Evolutionary conservation across 208 protist species (phyloP).

Genomic region (Trypanosoma congolense): DNA sequence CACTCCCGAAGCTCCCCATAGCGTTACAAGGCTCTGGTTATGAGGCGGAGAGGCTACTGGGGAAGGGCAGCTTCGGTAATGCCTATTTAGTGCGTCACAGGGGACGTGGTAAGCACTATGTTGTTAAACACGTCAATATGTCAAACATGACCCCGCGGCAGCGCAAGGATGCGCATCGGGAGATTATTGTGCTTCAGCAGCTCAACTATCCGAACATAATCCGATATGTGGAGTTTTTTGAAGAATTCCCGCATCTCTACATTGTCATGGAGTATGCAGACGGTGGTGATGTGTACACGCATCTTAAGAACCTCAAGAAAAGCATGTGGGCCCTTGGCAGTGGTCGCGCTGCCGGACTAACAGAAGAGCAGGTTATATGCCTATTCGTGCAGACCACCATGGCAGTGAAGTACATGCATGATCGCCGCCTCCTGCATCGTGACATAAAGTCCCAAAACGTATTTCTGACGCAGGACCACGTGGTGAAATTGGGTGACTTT

Average conservation of each 20-base stretch:
- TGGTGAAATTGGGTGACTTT: constrained; percentile 91
- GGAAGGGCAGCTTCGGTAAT: constrained; percentile 85
- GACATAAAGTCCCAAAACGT: constrained; percentile 93
- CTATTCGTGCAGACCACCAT: constrained; percentile 83
- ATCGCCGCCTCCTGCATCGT: constrained; percentile 85
- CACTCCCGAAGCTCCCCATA: constrained; percentile 62
- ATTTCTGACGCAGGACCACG: constrained; percentile 71
- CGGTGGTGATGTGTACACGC: constrained; percentile 76
- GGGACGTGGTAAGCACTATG: constrained; percentile 47
- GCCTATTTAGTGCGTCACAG: constrained; percentile 76
- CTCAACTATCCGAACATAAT: constrained; percentile 86
- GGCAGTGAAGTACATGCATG: constrained; percentile 89
- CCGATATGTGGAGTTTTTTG: constrained; percentile 76
- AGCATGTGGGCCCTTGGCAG: constrained; percentile 23
- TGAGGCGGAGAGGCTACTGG: constrained; percentile 53
- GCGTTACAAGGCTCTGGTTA: constrained; percentile 69
- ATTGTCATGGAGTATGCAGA: constrained; percentile 92
- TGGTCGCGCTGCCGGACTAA: constrained; percentile 25
- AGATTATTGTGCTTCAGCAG: constrained; percentile 80
- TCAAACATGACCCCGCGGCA: constrained; percentile 62
- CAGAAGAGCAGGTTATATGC: constrained; percentile 67
- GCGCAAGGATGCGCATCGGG: constrained; percentile 73
- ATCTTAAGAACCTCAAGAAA: constrained; percentile 33
- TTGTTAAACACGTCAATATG: constrained; percentile 85
- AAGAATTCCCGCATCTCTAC: constrained; percentile 77